phyloP scores from a whole-genome alignment of 768 basidiomycete species.

The Trametes maxima region DNA sequence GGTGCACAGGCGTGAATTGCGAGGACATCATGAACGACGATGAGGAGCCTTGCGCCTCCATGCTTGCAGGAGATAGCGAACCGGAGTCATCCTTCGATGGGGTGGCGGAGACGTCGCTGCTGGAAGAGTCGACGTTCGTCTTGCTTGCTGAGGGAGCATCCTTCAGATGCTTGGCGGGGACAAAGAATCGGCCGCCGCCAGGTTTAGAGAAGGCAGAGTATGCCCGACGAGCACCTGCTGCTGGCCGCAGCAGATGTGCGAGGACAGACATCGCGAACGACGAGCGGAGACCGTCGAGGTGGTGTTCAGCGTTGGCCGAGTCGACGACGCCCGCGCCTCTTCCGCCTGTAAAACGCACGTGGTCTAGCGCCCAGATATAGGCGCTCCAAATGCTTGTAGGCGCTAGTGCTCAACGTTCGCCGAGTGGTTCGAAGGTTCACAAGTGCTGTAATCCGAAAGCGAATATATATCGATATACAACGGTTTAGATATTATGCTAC shows the following conservation, averaged over 20 bases:
- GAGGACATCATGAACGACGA: slow-evolving; percentile 14
- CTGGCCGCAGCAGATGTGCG: slow-evolving; percentile 51
- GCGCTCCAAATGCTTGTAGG: not conserved
- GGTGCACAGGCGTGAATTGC: slow-evolving; percentile 44
- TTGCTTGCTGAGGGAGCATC: slow-evolving; percentile 37
- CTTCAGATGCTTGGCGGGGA: slow-evolving; percentile 68
- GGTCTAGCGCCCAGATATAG: slow-evolving; percentile 4
- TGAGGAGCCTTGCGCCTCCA: slow-evolving; percentile 12
- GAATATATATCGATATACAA: not conserved
- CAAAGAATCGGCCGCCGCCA: slow-evolving; percentile 75
- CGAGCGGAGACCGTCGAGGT: slow-evolving; percentile 16
- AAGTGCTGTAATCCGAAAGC: not conserved
- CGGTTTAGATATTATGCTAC: not conserved
- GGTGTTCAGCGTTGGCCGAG: slow-evolving; percentile 11
- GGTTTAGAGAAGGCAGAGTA: slow-evolving; percentile 83
- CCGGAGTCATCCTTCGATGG: slow-evolving; percentile 22
- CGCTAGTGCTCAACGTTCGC: not conserved
- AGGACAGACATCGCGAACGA: slow-evolving; percentile 43
- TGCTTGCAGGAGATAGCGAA: slow-evolving; percentile 3
- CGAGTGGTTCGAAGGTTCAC: not conserved
- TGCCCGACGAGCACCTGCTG: slow-evolving; percentile 52
- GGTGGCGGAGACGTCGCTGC: slow-evolving; percentile 30
- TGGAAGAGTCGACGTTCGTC: slow-evolving; percentile 45
- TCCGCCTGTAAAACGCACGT: slow-evolving; percentile 12
- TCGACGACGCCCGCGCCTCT: slow-evolving; percentile 4